Percentiles rank a stretch among this genome's conserved stretches.
These are phyloP conservation scores for Dioscorea cayenensis DNA, from an alignment of 116 monocot genomes.

Conservation along the genomic window DNA sequence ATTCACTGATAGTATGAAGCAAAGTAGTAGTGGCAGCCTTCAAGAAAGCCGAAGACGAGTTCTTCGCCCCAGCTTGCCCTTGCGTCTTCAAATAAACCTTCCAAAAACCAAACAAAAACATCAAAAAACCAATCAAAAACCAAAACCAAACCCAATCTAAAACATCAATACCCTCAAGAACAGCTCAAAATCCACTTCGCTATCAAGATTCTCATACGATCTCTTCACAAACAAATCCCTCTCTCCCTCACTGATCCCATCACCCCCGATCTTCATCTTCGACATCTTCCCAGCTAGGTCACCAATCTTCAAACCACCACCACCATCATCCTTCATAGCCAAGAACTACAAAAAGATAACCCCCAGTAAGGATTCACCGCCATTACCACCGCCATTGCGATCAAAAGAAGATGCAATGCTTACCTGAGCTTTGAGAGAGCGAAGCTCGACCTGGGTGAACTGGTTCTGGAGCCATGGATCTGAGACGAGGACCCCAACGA, in stretches of 20 bases:
- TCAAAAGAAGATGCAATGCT: background rate
- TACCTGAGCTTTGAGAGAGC: conserved; percentile 70
- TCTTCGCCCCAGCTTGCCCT: conserved; percentile 24
- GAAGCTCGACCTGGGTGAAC: conserved; percentile 94
- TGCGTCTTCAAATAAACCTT: conserved; percentile 51
- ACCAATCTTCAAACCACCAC: conserved; percentile 16
- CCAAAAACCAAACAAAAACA: background rate
- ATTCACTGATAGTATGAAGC: conserved; percentile 58
- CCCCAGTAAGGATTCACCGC: background rate
- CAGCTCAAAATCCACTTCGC: conserved; percentile 44
- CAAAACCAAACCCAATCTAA: background rate
- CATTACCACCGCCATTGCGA: background rate
- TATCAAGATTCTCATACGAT: conserved; percentile 24
- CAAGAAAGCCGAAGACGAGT: conserved; percentile 49
- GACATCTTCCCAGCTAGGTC: conserved; percentile 45
- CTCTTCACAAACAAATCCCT: conserved; percentile 12
- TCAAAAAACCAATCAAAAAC: background rate
- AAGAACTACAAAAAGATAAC: conserved; percentile 16
- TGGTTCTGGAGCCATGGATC: conserved; percentile 95
- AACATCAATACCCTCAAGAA: conserved; percentile 35
- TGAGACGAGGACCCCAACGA: conserved; percentile 67
- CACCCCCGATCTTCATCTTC: conserved; percentile 32
- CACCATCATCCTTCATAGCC: conserved; percentile 13
- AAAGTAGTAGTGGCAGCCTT: conserved; percentile 51
- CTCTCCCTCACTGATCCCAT: conserved; percentile 33